Evolutionary conservation across 2,329 filamentous ascomycete species (phyloP).

Genomic region (Pseudocercospora musae): DNA sequence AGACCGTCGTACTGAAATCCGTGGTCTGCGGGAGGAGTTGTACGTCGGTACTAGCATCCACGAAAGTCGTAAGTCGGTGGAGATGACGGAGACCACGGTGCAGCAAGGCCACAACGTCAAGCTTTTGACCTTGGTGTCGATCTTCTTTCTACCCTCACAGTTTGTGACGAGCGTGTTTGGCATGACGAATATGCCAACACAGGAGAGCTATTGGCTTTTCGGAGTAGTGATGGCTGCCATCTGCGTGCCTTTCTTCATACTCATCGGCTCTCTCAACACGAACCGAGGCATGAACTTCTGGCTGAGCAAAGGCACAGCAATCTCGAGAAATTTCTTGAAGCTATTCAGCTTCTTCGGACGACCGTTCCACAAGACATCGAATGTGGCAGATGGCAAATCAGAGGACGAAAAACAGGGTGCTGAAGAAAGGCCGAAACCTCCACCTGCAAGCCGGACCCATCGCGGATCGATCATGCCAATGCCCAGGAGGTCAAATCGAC

Average conservation of each 20-base stretch:
- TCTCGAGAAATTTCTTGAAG: conserved; percentile 1
- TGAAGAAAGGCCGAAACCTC: not conserved
- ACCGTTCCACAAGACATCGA: not conserved
- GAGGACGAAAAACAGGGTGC: not conserved
- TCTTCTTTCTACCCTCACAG: conserved; percentile 60
- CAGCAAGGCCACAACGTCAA: conserved; percentile 62
- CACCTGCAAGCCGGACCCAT: conserved; percentile 1
- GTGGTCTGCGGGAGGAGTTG: conserved; percentile 58
- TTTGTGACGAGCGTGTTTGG: conserved; percentile 60
- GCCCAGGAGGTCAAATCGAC: not conserved
- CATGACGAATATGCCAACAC: conserved; percentile 46
- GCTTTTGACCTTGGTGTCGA: conserved; percentile 57
- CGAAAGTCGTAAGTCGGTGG: conserved; percentile 59
- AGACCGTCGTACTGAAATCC: conserved; percentile 54
- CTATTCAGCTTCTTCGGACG: not conserved
- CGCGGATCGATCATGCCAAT: conserved; percentile 1
- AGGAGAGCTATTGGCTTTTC: conserved; percentile 39
- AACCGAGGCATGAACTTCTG: conserved; percentile 40
- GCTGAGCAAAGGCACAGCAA: conserved; percentile 10
- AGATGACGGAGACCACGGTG: conserved; percentile 51
- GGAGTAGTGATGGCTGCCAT: conserved; percentile 42
- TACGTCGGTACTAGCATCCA: conserved; percentile 62
- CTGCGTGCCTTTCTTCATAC: conserved; percentile 47
- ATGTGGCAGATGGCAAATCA: not conserved
- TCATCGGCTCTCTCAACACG: conserved; percentile 46